Evolutionary conservation across 441 rosid genomes (phyloP), one percentile per base, ranked within the genome.

Genomic region (Euphorbia schlechtendalii): DNA sequence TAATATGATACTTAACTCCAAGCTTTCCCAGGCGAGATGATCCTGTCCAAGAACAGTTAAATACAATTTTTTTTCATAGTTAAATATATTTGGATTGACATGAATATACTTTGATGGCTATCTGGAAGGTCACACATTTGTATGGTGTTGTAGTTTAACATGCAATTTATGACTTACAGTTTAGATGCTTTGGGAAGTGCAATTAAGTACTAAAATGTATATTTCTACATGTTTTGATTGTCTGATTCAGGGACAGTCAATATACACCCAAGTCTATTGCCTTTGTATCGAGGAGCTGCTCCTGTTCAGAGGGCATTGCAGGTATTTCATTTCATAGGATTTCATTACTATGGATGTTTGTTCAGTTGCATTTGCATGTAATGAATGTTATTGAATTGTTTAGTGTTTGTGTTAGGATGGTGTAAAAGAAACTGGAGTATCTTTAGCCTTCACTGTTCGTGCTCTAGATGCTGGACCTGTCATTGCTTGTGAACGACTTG

Each of bases 391-490:
- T 71, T 69, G 70, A 65, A 61, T 59, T 74, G 65, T 65, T 25
- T 53, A 63, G 40, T 63, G 49, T 48, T 46, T 77, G 54, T 69
- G 59, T 43, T 84, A 93, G 97, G 96, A 86, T 79, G 99, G 99
- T 69, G 95, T 76, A 36, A 60, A 69, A 72, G 90, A 87, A 75
- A 88, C 99, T 17, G 99, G 99, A 74, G 95, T 93, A 30, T 90
- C 99, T 41, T 68, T 88, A 77, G 97, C 93, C 45, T 93, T 86
- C 75, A 87, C 95, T 2, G 86, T 90, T 24, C 89, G 83, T 54
- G 88, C 87, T 59, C 68, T 93, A 63, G 97, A 93, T 87, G 85
- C 97, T 72, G 99, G 99, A 68, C 92, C 99, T 46, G 79, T 93
- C 72, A 85, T 93, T 82, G 86, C 95, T 61, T 46, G 48, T 59